Base-by-base conservation (phyloP, 2,329 filamentous ascomycete species). In the Talaromyces piceae region DNA sequence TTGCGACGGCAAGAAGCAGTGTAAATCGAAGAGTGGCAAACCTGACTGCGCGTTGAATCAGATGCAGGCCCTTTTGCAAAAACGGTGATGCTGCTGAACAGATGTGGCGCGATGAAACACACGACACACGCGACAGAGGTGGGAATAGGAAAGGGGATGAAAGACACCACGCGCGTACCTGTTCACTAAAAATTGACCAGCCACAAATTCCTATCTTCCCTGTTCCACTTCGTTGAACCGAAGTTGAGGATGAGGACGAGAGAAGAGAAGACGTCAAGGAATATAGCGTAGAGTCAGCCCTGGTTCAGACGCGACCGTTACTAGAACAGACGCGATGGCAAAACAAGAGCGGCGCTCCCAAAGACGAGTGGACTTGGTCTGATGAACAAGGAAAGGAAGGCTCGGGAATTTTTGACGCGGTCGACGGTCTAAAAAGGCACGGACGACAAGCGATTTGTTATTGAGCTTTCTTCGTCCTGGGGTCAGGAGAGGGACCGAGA, bases 21-120 rank as follows among this genome's bases (percentile, higher is more conserved):
- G n/a, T 13, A 31, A 12, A 9, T 12, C 13, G n/a, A n/a, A n/a
- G 73, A 67, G 78, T 39, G 67, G 83, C 86, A 88, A 88, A 89
- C 86, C 86, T 88, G 86, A 82, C 82, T 89, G 86, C 82, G 85
- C 81, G 77, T 87, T n/a, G n/a, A 90, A 73, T 88, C 86, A 76
- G 83, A 73, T 68, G 82, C 78, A 79, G 76, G 72, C 72, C n/a
- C 77, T 76, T 71, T 81, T 33, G 77, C 77, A 81, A 80, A 75
- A 68, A 74, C 25, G 39, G 39, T 22, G 23, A 16, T 54, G 59
- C 58, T 56, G 61, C 54, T 58, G 55, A 58, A 51, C 50, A 50
- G 16, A 3, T 20, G 33, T 37, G 33, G 33, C 33, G 33, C 33
- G 26, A 28, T 7, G 26, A 28, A 18, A 37, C 31, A 37, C 33